Evolutionary conservation across 2,329 filamentous ascomycete species (phyloP), one percentile per base, ranked within the genome.

Genomic region (Akanthomyces muscarius): DNA sequence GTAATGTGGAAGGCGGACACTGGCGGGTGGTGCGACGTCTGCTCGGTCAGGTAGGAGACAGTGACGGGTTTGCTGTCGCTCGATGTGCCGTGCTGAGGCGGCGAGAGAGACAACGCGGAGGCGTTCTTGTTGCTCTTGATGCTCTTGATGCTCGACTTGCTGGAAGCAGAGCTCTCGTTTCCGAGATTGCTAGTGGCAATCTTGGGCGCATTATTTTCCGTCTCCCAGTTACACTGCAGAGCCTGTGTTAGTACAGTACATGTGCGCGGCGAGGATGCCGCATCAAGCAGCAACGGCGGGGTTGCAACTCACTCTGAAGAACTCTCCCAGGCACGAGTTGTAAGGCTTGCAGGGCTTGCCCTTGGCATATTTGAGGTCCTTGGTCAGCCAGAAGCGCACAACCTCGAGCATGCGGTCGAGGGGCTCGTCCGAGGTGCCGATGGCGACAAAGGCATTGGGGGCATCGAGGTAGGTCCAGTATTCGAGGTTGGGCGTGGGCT

Each of bases 401-500:
- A 96, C 92, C 72, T 94, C 93, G 58, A 99, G 85, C 91, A 97
- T 97, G 69, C 95, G 92, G 69, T 95, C 94, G 62, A 98, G 81
- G 13, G 90, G 86, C 69, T 98, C 92, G 69, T 98, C 90, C 21
- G 94, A 95, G 70, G 94, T 94, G 70, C 94, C 95, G 70, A 89
- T 89, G 52, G 84, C 85, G 67, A 86, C 79, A 67, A 99, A 97
- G 54, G 93, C 91, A 76, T 96, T 96, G 25, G 94, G 94, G 69
- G 92, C 86, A 77, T 99, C 95, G 74, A 99, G 83, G 73, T 99
- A 99, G 72, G 96, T 96, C 95, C 95, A 99, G 79, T 98, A 99
- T 80, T 99, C 95, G 73, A 99, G 82, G 75, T 99, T 99, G 59
- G 95, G 95, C 4, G 91, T 96, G 42, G 95, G 95, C 76, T 99